A percentile compares a stretch with the other conserved stretches of the same genome.
Evolutionary conservation across 2,329 filamentous ascomycete species (phyloP).

Genomic region (Talaromyces amestolkiae): DNA sequence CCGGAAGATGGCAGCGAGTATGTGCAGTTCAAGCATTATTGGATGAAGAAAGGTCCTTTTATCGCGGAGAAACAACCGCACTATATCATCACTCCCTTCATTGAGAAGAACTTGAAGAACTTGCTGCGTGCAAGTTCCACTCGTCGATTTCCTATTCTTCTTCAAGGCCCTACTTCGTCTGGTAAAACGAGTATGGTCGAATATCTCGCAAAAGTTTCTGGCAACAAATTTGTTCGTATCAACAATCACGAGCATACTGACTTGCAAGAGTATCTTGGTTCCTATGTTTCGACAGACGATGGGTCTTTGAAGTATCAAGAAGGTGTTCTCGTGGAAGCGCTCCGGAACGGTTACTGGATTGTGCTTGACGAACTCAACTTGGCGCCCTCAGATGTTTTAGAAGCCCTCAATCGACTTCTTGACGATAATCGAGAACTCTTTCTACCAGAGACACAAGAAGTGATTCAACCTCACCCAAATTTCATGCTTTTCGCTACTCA

Average conservation of each 20-base stretch:
- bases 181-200: constrained; percentile 99
- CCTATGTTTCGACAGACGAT: constrained; percentile 81
- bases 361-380: constrained; percentile 96
- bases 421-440: constrained; percentile 96
- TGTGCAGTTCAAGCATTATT: constrained; percentile 85
- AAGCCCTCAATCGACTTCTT: constrained; percentile 89
- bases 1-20: constrained; percentile 75
- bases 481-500: constrained; percentile 99
- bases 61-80: constrained; percentile 70
- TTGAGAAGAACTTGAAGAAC: constrained; percentile 92
- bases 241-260: constrained; percentile 99
- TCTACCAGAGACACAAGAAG: constrained; percentile 93
- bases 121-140: constrained; percentile 91
- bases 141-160: constrained; percentile 83
- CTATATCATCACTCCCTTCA: constrained; percentile 95
- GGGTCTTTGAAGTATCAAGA: constrained; percentile 90
- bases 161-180: constrained; percentile 94
- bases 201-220: constrained; percentile 92
- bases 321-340: constrained; percentile 85
- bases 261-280: constrained; percentile 93
- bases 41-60: constrained; percentile 75
- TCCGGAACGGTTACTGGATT: constrained; percentile 94
- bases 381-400: constrained; percentile 92
- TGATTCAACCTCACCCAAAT: constrained; percentile 85
- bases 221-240: constrained; percentile 96